Evolutionary conservation across 352 stramenopile species (phyloP).

Genomic region (Phytophthora niederhauseri): DNA sequence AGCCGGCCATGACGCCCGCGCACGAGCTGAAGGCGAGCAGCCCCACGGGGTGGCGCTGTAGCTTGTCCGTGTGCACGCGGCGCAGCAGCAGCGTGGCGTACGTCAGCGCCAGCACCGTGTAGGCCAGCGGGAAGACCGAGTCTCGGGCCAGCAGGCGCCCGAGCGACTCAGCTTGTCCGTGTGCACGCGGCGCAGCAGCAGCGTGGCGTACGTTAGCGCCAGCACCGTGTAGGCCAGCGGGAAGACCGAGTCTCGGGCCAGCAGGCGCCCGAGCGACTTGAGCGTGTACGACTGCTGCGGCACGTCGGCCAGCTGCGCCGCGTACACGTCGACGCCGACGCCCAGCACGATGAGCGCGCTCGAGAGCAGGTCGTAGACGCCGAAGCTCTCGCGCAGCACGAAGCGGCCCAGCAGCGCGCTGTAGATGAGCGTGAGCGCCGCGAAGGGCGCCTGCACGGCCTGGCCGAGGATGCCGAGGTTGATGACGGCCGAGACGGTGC

Average conservation of each 20-base stretch:
- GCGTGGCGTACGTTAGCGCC: conserved; percentile 49
- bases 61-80: conserved; percentile 52
- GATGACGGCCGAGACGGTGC: conserved; percentile 71
- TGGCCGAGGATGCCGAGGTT: conserved; percentile 80
- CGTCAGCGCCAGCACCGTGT: conserved; percentile 50
- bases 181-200: conserved; percentile 65
- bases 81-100: conserved; percentile 65
- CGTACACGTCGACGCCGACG: conserved; percentile 66
- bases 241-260: conserved; percentile 65
- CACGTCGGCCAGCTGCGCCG: conserved; percentile 51
- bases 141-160: conserved; percentile 55
- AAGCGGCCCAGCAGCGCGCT: conserved; percentile 71
- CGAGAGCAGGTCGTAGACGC: conserved; percentile 56
- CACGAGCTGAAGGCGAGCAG: conserved; percentile 76
- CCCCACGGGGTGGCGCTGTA: conserved; percentile 58
- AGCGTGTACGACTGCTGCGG: conserved; percentile 63
- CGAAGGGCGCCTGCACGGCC: conserved; percentile 80
- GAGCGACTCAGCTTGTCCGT: conserved; percentile 52
- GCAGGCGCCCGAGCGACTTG: conserved; percentile 46
- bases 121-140: conserved; percentile 61
- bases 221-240: conserved; percentile 57
- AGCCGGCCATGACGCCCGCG: conserved; percentile 77
- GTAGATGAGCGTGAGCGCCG: conserved; percentile 82
- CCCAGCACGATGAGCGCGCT: conserved; percentile 69
- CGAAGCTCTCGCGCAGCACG: conserved; percentile 62